Conservation (phyloP, 306 rosid species). For the Prunus salicina region DNA sequence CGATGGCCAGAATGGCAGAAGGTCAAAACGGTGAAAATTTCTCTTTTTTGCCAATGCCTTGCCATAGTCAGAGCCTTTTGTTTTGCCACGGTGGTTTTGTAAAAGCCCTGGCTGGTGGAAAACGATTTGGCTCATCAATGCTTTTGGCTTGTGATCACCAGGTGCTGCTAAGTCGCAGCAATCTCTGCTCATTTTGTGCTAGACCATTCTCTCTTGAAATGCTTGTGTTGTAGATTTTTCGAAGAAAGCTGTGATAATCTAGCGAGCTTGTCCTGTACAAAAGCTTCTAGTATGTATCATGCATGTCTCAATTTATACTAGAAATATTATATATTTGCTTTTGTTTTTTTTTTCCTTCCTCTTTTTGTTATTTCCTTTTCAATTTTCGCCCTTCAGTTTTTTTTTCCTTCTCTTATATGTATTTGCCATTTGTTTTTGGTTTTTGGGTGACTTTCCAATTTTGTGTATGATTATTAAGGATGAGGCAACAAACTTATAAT, state of each 20-base stretch:
- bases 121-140: not conserved
- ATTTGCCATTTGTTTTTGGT: not conserved
- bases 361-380: not conserved
- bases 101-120: constrained; percentile 9
- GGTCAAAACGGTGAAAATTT: constrained; percentile 51
- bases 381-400: not conserved
- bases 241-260: constrained; percentile 28
- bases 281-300: constrained; percentile 22
- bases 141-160: constrained; percentile 3
- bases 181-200: constrained; percentile 26
- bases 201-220: constrained; percentile 8
- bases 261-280: constrained; percentile 28
- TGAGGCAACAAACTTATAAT: too few species aligned
- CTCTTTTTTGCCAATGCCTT: constrained; percentile 6
- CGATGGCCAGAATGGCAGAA: constrained; percentile 57
- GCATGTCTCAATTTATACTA: constrained; percentile 1
- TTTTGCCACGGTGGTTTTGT: constrained; percentile 1
- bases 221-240: constrained; percentile 29
- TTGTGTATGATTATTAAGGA: too few species aligned
- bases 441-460: not conserved
- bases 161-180: constrained; percentile 38
- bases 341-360: not conserved
- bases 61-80: not conserved
- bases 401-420: not conserved
- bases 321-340: constrained; percentile 9